Base-by-base conservation (phyloP, 495 filamentous ascomycete genomes). In the Immersiella caudata region DNA sequence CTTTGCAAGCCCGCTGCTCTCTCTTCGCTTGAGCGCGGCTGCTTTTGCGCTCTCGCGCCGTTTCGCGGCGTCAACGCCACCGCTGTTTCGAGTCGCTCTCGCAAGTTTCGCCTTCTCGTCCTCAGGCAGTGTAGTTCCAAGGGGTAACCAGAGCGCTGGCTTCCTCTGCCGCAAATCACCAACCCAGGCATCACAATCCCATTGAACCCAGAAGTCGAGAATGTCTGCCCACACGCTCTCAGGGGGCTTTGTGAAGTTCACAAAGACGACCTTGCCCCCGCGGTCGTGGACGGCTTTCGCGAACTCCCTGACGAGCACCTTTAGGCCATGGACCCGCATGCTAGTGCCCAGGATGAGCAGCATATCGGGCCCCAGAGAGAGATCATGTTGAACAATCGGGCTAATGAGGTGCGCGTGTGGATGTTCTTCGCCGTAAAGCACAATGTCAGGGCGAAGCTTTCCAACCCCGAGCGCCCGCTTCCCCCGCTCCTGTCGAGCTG, bases 171-270 rank as follows among this genome's bases (percentile, higher is more conserved):
- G 85, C 65, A 90, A 73, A 63, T 88, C 84, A 25, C 78, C 75
- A 16, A 91, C 88, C 88, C 88, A 91, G n/a, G 79, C 82, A 65
- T 91, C 89, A 60, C 89, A 91, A 64, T 91, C 89, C 87, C 88
- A 90, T 29, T 87, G 82, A 2, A 91, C 82, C 83, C 87, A 90
- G 54, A 86, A 88, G 72, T 91, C 89, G 60, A 91, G 85, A 1
- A 90, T 77, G 58, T 89, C 87, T 0, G 86, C 83, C 89, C 89
- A 91, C 1, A 80, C 82, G 68, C 88, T 90, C 61, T 89, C 87
- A 0, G 89, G 79, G 0, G 88, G 88, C 61, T 88, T 89, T 0
- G 88, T 88, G 20, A 87, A 81, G 75, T 91, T 91, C 62, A 91
- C 84, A 73, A 90, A 90, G 21, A 91, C 75, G 0, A 91, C 89